These are phyloP conservation scores for Schizochytrium sp. DNA, from an alignment of 108 stramenopile genomes.

Conservation along the genomic window DNA sequence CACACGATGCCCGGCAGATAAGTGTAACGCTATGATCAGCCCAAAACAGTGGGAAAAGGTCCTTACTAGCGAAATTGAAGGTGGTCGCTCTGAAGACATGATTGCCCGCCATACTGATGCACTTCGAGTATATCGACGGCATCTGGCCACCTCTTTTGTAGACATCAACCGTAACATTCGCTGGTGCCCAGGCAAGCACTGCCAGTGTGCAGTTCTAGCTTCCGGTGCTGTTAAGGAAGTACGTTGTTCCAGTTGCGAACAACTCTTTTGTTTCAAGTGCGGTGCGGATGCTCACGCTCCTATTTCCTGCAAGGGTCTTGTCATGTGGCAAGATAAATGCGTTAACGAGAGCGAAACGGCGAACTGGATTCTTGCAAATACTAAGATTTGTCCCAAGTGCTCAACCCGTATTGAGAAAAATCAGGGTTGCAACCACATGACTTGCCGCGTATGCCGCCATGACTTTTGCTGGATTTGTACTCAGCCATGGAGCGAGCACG, in stretches of 20 bases:
- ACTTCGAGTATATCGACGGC: constrained; percentile 80
- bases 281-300: constrained; percentile 96
- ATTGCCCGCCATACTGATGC: neutral
- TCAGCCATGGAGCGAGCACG: constrained; percentile 94
- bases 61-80: constrained; percentile 74
- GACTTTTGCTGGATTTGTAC: constrained; percentile 99
- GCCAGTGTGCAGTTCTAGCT: constrained; percentile 73
- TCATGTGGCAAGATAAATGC: constrained; percentile 92
- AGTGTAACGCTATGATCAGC: neutral
- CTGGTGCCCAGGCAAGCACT: constrained; percentile 96
- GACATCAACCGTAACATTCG: constrained; percentile 90
- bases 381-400: constrained; percentile 97
- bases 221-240: constrained; percentile 66
- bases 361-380: constrained; percentile 98
- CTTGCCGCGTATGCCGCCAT: constrained; percentile 76
- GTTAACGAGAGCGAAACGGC: constrained; percentile 95
- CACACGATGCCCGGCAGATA: constrained; percentile 83
- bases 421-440: constrained; percentile 99
- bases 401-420: constrained; percentile 97
- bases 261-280: constrained; percentile 88
- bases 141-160: constrained; percentile 83
- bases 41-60: constrained; percentile 77
- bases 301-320: constrained; percentile 81
- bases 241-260: constrained; percentile 79
- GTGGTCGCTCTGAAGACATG: neutral